Conservation (phyloP, 345 rosid genomes). For the Salix brachista region DNA sequence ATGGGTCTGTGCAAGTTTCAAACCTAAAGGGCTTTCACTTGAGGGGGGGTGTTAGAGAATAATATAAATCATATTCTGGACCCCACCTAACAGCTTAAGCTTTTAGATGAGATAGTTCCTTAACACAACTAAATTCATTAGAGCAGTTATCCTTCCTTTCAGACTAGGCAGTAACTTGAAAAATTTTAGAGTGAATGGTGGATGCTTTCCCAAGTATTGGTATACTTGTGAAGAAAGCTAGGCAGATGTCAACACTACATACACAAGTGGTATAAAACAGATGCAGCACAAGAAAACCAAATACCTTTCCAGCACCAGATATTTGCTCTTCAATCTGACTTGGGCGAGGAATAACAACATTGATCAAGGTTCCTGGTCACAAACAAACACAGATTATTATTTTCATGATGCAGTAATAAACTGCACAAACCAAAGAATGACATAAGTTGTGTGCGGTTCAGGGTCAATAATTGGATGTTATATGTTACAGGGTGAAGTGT, state of each 20-base stretch:
- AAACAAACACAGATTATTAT: background rate
- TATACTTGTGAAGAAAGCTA: background rate
- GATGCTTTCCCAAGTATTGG: background rate
- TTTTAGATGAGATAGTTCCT: too few species aligned
- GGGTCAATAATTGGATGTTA: too few species aligned
- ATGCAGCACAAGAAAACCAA: background rate
- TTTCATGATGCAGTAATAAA: background rate
- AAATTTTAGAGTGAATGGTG: background rate
- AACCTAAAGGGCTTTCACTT: too few species aligned
- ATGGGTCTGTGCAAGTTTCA: too few species aligned
- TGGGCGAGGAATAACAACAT: conserved; percentile 30
- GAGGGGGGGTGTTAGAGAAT: too few species aligned
- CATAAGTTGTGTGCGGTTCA: too few species aligned
- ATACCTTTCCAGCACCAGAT: conserved; percentile 26
- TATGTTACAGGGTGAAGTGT: too few species aligned
- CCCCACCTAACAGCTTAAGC: too few species aligned
- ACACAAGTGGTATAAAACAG: background rate
- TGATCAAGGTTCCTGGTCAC: conserved; percentile 21
- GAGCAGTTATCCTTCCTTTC: background rate
- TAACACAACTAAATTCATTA: background rate
- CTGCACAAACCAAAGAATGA: background rate
- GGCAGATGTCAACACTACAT: background rate
- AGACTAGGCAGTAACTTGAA: background rate
- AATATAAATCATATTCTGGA: too few species aligned
- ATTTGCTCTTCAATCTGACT: conserved; percentile 6